A percentile compares a stretch with the other conserved stretches of the same genome.
Evolutionary conservation across 176 grass and related monocot genomes (phyloP).

Genomic region (Thinopyrum elongatum): DNA sequence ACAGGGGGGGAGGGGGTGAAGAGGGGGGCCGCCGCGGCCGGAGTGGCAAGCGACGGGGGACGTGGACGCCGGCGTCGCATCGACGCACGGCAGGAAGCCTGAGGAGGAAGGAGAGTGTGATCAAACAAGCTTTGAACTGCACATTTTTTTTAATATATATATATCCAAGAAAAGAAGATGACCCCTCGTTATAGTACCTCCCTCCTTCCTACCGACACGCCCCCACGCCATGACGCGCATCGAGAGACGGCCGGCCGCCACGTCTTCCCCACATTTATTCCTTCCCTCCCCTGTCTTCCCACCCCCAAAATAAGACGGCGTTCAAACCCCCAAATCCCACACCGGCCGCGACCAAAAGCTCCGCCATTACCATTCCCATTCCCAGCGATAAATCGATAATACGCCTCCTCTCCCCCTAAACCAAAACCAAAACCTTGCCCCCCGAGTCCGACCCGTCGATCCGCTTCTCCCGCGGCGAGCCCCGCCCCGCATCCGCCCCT

Average conservation of each 20-base stretch:
- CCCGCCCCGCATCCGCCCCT: not conserved
- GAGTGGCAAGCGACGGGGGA: too few species aligned
- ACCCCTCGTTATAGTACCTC: too few species aligned
- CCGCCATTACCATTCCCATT: not conserved
- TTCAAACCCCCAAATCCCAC: constrained; percentile 23
- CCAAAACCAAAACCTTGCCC: not conserved
- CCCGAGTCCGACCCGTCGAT: constrained; percentile 5
- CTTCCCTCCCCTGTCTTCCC: not conserved
- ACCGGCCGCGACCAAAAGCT: constrained; percentile 22
- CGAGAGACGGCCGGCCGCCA: constrained; percentile 14
- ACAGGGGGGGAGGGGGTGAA: too few species aligned
- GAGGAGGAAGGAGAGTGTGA: too few species aligned
- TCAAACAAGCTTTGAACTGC: too few species aligned
- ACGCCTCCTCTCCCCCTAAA: too few species aligned
- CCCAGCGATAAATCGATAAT: not conserved
- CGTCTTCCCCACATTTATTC: constrained; percentile 27
- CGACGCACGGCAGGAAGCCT: too few species aligned
- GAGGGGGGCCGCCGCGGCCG: too few species aligned
- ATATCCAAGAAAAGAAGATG: too few species aligned
- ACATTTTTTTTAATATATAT: too few species aligned
- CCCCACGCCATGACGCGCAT: not conserved
- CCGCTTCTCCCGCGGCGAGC: constrained; percentile 29
- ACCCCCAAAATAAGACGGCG: constrained; percentile 1
- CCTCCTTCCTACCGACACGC: not conserved
- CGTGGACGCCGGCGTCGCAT: too few species aligned